Percentiles rank a stretch among this genome's conserved stretches.
Conservation (phyloP, 305 asterid genomes). For the Fraxinus angustifolia region DNA sequence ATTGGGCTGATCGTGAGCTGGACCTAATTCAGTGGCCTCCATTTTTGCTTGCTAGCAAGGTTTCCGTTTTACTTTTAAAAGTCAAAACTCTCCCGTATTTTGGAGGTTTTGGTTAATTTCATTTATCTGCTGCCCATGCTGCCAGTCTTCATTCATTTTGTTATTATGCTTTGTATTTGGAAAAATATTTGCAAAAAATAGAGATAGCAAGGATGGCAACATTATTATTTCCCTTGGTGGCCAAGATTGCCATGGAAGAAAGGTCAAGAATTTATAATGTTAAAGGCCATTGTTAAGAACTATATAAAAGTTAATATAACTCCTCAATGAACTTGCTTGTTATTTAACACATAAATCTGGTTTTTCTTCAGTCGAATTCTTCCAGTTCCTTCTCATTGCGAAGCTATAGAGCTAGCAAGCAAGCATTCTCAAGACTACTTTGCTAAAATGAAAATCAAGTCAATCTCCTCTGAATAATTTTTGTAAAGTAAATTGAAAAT, state of each 20-base stretch:
- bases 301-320: not conserved
- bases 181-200: not conserved
- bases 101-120: constrained; percentile 15
- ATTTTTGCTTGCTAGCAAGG: constrained; percentile 99
- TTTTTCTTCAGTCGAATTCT: not conserved
- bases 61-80: constrained; percentile 26
- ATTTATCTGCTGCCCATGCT: constrained; percentile 15
- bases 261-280: not conserved
- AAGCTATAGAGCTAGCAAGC: not conserved
- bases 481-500: not conserved
- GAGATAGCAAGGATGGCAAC: constrained; percentile 1
- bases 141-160: not conserved
- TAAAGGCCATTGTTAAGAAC: not conserved
- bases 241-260: not conserved
- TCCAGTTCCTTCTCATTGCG: not conserved
- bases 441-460: not conserved
- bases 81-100: constrained; percentile 10
- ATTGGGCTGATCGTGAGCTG: constrained; percentile 97
- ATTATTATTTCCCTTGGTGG: constrained; percentile 9
- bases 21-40: constrained; percentile 98
- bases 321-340: not conserved
- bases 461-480: not conserved
- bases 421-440: not conserved
- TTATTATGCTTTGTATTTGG: not conserved
- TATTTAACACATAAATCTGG: constrained; percentile 4